Percentiles rank a stretch among this genome's conserved stretches.
These are phyloP conservation scores for Populus hybrid DNA, from an alignment of 441 rosid species.

Conservation along the genomic window DNA sequence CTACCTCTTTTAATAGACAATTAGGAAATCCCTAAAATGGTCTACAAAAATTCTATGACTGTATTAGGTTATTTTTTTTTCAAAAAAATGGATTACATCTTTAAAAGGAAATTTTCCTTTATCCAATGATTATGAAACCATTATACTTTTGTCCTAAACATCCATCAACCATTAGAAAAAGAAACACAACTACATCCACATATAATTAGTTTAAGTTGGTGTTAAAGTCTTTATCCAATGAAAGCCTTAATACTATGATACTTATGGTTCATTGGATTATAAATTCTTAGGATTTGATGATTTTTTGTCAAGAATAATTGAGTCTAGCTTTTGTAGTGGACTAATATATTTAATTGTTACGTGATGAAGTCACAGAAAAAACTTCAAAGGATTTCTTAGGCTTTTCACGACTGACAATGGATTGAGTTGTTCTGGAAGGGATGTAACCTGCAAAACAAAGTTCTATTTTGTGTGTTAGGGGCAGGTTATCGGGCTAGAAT, in stretches of 20 bases:
- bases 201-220: background rate
- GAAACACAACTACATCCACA: background rate
- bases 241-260: background rate
- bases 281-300: background rate
- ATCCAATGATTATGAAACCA: background rate
- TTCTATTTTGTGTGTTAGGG: background rate
- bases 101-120: background rate
- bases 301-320: background rate
- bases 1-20: background rate
- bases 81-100: background rate
- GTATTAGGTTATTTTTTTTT: background rate
- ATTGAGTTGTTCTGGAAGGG: background rate
- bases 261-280: background rate
- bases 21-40: background rate
- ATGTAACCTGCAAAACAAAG: background rate
- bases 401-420: background rate
- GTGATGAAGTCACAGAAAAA: background rate
- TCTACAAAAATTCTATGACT: background rate
- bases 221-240: background rate
- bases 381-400: background rate
- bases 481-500: background rate
- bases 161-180: background rate
- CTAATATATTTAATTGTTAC: background rate
- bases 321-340: background rate
- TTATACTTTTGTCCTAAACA: background rate